Evolutionary conservation across 768 basidiomycete species (phyloP), one percentile per base, ranked within the genome.

Genomic region (Tephrocybe sp.): DNA sequence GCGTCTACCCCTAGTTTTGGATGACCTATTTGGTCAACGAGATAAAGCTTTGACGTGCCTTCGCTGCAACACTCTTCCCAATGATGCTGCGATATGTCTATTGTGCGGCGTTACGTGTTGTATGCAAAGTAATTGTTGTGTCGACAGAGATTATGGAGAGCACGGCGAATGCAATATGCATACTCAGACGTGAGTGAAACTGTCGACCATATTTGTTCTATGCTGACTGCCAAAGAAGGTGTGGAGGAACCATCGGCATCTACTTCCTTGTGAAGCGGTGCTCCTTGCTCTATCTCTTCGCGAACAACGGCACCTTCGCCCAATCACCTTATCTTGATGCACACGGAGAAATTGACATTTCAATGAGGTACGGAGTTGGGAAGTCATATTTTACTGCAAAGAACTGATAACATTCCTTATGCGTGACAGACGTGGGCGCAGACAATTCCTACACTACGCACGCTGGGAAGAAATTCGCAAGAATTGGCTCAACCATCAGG

Each of bases 81-180:
- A 74, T 9, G 92, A 91, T 57, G 91, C 92, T 16, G 97, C 94
- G 0, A 83, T 99, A 2, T 99, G 97, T 65, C 66, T 98, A 53
- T 75, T 94, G 43, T 99, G 97, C 57, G 97, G 97, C 0, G 73
- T 82, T 40, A 84, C 87, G 12, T 83, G 89, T 9, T 98, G 97
- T 62, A 79, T 95, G 73, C 88, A 92, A 64, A 92, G 91, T 57
- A 86, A 94, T 54, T 99, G 97, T 61, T 99, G 97, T 64, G 73
- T 76, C 56, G 92, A 93, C 54, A 59, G 67, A 43, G 77, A 83
- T 24, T 82, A 84, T 35, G 77, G 73, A 15, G 73, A 77, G 13
- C 72, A 86, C 21, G 97, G 96, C 24, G 96, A 99, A 62, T 98
- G 95, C 65, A 99, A 98, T 64, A 82, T 89, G 76, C 97, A 98